Percentiles rank a stretch among this genome's conserved stretches.
phyloP scores from a whole-genome alignment of 2,329 filamentous ascomycete genomes.

The Canariomyces notabilis region DNA sequence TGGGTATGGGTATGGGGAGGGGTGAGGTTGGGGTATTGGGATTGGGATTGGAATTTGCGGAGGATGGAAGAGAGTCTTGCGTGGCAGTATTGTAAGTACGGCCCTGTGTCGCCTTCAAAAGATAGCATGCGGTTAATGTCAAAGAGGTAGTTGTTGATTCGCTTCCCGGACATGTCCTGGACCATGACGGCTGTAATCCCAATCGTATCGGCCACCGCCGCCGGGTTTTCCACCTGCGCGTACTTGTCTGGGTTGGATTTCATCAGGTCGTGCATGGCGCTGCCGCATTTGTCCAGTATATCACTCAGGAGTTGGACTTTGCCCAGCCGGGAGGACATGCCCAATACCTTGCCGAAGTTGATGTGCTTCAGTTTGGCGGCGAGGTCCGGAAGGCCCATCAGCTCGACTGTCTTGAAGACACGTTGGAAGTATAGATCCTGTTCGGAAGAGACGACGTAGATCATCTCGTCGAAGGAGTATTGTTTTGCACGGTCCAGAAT shows the following conservation, averaged over 20 bases:
- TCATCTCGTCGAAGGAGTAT: constrained; percentile 35
- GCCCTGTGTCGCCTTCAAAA: constrained; percentile 69
- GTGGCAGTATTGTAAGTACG: constrained; percentile 68
- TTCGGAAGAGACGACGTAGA: constrained; percentile 36
- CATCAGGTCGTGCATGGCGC: constrained; percentile 69
- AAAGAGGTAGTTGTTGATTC: constrained; percentile 51
- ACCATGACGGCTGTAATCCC: constrained; percentile 69
- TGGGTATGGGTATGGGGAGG: too few species aligned
- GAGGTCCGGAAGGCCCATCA: constrained; percentile 33
- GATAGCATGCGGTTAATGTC: constrained; percentile 68
- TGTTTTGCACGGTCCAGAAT: constrained; percentile 57
- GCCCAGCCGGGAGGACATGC: constrained; percentile 38
- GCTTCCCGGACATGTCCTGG: constrained; percentile 67
- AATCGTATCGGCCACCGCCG: constrained; percentile 57
- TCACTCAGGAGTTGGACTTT: constrained; percentile 53
- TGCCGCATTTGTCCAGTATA: constrained; percentile 52
- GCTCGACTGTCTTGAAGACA: constrained; percentile 32
- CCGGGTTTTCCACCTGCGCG: constrained; percentile 57
- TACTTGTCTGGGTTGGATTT: constrained; percentile 8
- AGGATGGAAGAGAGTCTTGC: constrained; percentile 51
- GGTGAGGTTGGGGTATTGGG: constrained; percentile 4
- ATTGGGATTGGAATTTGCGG: not conserved
- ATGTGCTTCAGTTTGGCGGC: constrained; percentile 31
- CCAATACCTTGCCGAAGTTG: constrained; percentile 46
- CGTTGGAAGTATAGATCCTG: constrained; percentile 34